Percentiles rank a stretch among this genome's conserved stretches.
phyloP scores from a whole-genome alignment of 2,329 filamentous ascomycete species.

The Talaromyces albobiverticillius region DNA sequence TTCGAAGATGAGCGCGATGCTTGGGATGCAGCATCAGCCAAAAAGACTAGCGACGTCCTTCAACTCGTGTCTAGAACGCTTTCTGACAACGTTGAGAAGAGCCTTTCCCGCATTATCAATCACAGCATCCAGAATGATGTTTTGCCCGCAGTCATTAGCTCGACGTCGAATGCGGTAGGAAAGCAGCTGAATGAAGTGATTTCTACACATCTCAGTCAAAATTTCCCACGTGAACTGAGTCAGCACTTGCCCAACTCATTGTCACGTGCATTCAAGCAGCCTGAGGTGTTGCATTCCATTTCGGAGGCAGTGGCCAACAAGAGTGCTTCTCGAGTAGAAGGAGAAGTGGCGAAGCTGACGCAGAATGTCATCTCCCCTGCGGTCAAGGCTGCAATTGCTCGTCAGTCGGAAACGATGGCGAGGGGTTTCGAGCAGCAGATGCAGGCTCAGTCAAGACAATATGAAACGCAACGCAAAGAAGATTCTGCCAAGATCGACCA shows the following conservation, averaged over 20 bases:
- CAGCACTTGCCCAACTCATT: constrained; percentile 66
- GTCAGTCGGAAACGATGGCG: constrained; percentile 65
- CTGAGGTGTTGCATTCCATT: constrained; percentile 69
- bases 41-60: constrained; percentile 68
- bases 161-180: constrained; percentile 66
- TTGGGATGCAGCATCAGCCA: constrained; percentile 59
- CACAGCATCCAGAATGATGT: constrained; percentile 72
- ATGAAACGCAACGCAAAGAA: constrained; percentile 50
- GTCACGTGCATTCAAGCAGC: constrained; percentile 66
- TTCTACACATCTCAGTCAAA: constrained; percentile 61
- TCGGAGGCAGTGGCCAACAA: constrained; percentile 68
- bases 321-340: constrained; percentile 66
- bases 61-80: constrained; percentile 66
- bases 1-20: constrained; percentile 68
- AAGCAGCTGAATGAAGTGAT: constrained; percentile 69
- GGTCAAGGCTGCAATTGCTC: constrained; percentile 62
- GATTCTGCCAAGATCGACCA: constrained; percentile 61
- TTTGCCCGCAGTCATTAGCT: constrained; percentile 68
- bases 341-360: constrained; percentile 62
- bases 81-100: constrained; percentile 70
- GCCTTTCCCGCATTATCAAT: constrained; percentile 72
- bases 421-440: constrained; percentile 65
- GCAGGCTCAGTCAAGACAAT: constrained; percentile 49
- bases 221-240: constrained; percentile 71
- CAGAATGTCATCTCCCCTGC: constrained; percentile 64